Percentiles rank a stretch among this genome's conserved stretches.
phyloP scores from a whole-genome alignment of 305 asterid genomes.

The Rubia tinctorum region DNA sequence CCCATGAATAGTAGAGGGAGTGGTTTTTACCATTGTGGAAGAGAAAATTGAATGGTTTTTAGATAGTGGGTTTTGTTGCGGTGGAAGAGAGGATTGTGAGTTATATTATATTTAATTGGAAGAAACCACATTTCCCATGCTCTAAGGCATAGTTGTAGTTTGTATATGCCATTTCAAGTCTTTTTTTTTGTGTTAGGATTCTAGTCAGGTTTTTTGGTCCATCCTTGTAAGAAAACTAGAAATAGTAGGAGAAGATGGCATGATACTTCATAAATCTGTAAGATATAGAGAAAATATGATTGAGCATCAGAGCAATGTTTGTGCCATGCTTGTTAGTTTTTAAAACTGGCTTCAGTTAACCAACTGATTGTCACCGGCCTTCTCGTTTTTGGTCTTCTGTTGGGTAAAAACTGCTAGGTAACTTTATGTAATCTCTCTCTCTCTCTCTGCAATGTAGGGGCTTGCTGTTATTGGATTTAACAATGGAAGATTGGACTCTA shows the following conservation, averaged over 20 bases:
- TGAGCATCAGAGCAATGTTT: neutral
- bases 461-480: conserved; percentile 80
- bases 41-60: too few species aligned
- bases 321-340: neutral
- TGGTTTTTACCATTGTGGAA: too few species aligned
- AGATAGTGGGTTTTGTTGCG: too few species aligned
- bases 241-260: neutral
- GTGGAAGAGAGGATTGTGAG: too few species aligned
- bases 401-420: neutral
- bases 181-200: neutral
- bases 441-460: conserved; percentile 43
- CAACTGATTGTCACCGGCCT: neutral
- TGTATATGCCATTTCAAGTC: conserved; percentile 3
- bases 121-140: too few species aligned
- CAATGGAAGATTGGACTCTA: conserved; percentile 41
- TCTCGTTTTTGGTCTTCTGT: conserved; percentile 1
- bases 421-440: conserved; percentile 4
- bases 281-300: neutral
- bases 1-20: too few species aligned
- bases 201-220: neutral
- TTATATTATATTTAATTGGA: too few species aligned
- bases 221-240: neutral
- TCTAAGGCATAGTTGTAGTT: neutral
- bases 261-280: neutral
- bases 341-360: neutral